Percentiles rank a stretch among this genome's conserved stretches.
phyloP scores from a whole-genome alignment of 2,329 filamentous ascomycete genomes.

The Fusarium lateritium region DNA sequence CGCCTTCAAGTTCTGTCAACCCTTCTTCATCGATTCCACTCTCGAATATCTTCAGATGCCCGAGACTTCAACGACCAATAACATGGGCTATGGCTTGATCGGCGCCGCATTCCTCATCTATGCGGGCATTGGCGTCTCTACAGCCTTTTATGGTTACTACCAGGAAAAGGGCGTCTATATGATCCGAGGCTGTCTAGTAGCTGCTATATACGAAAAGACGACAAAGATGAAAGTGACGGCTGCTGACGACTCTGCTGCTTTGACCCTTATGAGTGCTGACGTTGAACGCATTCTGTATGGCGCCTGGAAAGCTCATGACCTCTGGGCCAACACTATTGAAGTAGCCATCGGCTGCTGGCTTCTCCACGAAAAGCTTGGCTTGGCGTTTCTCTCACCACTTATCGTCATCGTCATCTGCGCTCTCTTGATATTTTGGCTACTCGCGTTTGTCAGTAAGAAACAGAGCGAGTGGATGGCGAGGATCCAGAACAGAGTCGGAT shows the following conservation, averaged over 20 bases:
- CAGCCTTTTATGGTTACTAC: conserved; percentile 58
- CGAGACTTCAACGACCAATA: conserved; percentile 27
- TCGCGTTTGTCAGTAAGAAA: conserved; percentile 33
- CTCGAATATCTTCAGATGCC: conserved; percentile 54
- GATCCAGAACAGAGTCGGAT: conserved; percentile 54
- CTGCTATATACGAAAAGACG: conserved; percentile 55
- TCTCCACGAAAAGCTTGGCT: conserved; percentile 62
- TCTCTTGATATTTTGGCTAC: conserved; percentile 28
- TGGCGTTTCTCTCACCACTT: conserved; percentile 63
- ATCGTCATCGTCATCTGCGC: conserved; percentile 56
- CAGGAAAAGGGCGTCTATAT: conserved; percentile 53
- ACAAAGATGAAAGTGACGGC: conserved; percentile 51
- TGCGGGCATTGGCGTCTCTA: conserved; percentile 57
- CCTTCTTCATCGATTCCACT: conserved; percentile 59
- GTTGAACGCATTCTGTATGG: conserved; percentile 59
- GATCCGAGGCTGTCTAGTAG: conserved; percentile 53
- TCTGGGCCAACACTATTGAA: conserved; percentile 60
- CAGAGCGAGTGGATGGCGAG: conserved; percentile 56
- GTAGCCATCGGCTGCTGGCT: conserved; percentile 63
- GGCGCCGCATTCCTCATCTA: conserved; percentile 59
- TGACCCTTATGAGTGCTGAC: conserved; percentile 66
- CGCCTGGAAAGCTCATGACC: conserved; percentile 55
- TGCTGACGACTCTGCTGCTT: conserved; percentile 57
- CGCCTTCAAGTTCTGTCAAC: conserved; percentile 60
- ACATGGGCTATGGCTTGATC: conserved; percentile 59